Evolutionary conservation across 164 flowering plant species (phyloP), one percentile per base, ranked within the genome.

Genomic region (Berberis vulgaris): DNA sequence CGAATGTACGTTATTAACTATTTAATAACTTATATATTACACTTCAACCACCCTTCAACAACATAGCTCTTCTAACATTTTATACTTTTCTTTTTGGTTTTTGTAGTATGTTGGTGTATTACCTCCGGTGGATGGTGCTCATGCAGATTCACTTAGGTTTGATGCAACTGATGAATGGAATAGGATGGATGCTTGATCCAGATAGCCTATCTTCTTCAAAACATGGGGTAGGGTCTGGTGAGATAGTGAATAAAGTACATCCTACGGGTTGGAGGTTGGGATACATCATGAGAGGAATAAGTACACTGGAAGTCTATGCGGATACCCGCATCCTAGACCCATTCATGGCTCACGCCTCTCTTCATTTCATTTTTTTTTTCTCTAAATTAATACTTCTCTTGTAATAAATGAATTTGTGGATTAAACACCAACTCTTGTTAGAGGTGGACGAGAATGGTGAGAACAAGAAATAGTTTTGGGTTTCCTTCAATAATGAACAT

Each of bases 91-190:
- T n/a, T n/a, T n/a, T n/a, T n/a, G n/a, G n/a, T 67, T 50, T 49
- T 57, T 53, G 65, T 63, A 89, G 96, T 91, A 88, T 75, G 97
- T 81, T 90, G 75, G 91, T 94, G 75, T 97, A 91, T 73, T 94
- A 83, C 78, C 87, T 94, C 47, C 91, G 58, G 91, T 86, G 42
- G 45, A 65, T 4, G 93, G 93, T 57, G 88, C 97, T 52, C 65
- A 71, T 66, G 46, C 69, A 41, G 84, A 90, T 76, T 83, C 97
- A 11, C 78, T 74, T 59, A 96, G 96, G 58, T 84, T 77, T 65
- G 97, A 94, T 78, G 91, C 87, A 5, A 91, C 89, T 60, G 98
- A 94, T 64, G 75, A 83, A 74, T 94, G 98, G 97, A 97, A 97
- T 45, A 87, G 97, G 77, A 53, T 86, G n/a, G 84, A 50, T 80